Evolutionary conservation across 164 flowering plant genomes (phyloP).

Genomic region (Vitis amurensis): DNA sequence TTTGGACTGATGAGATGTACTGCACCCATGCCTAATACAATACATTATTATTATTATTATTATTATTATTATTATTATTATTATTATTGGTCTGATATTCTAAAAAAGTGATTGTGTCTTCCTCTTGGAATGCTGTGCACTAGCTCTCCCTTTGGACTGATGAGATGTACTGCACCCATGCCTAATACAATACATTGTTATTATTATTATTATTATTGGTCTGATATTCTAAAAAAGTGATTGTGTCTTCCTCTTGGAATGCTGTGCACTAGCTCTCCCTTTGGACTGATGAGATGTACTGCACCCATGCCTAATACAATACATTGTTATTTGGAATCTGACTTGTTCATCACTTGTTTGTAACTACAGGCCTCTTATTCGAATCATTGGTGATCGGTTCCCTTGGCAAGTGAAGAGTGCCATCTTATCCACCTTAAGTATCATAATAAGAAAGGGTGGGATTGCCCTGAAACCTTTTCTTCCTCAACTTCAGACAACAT

Average conservation of each 20-base stretch:
- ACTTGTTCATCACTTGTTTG: slow-evolving; percentile 3
- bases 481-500: slow-evolving; percentile 99
- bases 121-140: too few relatives aligned
- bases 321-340: slow-evolving; percentile 1
- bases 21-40: neutral
- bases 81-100: too few relatives aligned
- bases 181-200: neutral
- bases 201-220: too few relatives aligned
- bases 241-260: too few relatives aligned
- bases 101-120: too few relatives aligned
- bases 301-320: neutral
- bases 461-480: slow-evolving; percentile 95
- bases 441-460: slow-evolving; percentile 88
- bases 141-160: too few relatives aligned
- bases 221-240: too few relatives aligned
- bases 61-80: too few relatives aligned
- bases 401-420: slow-evolving; percentile 99
- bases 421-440: slow-evolving; percentile 79
- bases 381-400: slow-evolving; percentile 94
- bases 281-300: too few relatives aligned
- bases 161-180: too few relatives aligned
- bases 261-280: too few relatives aligned
- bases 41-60: neutral
- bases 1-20: too few relatives aligned
- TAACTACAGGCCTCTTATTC: slow-evolving; percentile 84